Base-by-base conservation (phyloP, 768 basidiomycete genomes). In the Daedalea quercina region DNA sequence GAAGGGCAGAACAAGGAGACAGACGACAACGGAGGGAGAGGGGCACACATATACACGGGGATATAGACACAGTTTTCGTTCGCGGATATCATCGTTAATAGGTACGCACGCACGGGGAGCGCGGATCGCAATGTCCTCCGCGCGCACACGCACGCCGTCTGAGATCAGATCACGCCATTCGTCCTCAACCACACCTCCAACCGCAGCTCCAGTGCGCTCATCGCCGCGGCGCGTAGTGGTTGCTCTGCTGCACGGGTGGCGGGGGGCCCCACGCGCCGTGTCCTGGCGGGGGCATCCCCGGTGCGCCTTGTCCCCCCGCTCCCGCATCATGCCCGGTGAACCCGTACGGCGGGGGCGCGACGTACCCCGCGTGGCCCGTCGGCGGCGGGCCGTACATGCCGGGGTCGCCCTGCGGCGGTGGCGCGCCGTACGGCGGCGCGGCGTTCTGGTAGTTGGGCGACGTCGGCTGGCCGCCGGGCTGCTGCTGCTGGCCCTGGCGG, bases 181-280 rank as follows among this genome's bases (percentile, higher is more conserved):
- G 31, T 26, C 3, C 46, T 6, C 46, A 9, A 47, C 51, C 34
- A 54, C 37, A 42, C 40, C 45, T 50, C 35, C 47, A 51, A 55
- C 54, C 47, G 54, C 50, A 45, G 52, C 47, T 47, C 50, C 51
- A 51, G 51, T 46, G 46, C 35, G 24, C 52, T 15, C 33, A 42
- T 60, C 53, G 63, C 53, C 65, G 60, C 47, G 62, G 44, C 15
- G 49, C 57, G 53, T 66, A 66, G 53, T 64, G 65, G 53, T 50
- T 57, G 19, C 55, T 45, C 55, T 63, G 65, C 57, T 62, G 64
- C 53, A 66, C 64, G 23, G 51, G 53, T 17, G 60, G 65, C 34
- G 56, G 52, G 2, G 54, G 33, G 31, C 61, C 63, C 65, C 63
- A 63, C 31, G 61, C 56, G 11, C 43, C 50, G 19, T 15, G 23